These are phyloP conservation scores for Exophiala mesophila DNA, from an alignment of 2,329 filamentous ascomycete genomes.

Conservation along the genomic window DNA sequence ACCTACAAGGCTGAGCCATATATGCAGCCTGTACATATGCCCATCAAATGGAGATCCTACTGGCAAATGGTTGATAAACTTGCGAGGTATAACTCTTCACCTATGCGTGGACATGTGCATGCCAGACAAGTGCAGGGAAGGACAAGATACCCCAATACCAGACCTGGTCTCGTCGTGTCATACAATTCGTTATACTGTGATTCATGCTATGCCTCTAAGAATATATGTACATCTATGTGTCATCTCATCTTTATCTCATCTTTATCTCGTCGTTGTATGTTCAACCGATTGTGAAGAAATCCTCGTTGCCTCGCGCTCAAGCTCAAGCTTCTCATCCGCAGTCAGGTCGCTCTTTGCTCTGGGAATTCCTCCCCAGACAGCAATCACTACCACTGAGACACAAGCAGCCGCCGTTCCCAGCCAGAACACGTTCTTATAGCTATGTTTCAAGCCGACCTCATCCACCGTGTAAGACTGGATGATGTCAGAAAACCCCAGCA, in stretches of 20 bases:
- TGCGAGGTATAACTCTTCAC: too few relatives aligned
- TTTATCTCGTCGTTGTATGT: background rate
- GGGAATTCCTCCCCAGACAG: constrained; percentile 50
- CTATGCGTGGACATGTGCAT: too few relatives aligned
- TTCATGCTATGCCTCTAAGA: background rate
- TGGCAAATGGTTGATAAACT: too few relatives aligned
- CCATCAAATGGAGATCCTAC: too few relatives aligned
- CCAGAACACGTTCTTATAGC: constrained; percentile 55
- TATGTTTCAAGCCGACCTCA: constrained; percentile 40
- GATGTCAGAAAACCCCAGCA: constrained; percentile 66
- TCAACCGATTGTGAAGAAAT: constrained; percentile 3
- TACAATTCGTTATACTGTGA: background rate
- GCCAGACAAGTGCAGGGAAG: too few relatives aligned
- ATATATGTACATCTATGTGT: background rate
- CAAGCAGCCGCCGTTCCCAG: constrained; percentile 55
- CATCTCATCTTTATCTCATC: too few relatives aligned
- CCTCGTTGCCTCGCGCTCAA: constrained; percentile 23
- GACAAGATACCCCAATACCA: too few relatives aligned
- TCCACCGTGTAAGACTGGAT: constrained; percentile 45
- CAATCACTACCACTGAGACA: constrained; percentile 49
- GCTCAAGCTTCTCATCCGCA: constrained; percentile 48
- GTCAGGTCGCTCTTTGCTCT: constrained; percentile 56
- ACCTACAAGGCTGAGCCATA: background rate
- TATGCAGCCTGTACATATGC: too few relatives aligned
- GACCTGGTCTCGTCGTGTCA: too few relatives aligned